Base-by-base conservation (phyloP, 78 protist species). In the Polysphondylium violaceum region DNA sequence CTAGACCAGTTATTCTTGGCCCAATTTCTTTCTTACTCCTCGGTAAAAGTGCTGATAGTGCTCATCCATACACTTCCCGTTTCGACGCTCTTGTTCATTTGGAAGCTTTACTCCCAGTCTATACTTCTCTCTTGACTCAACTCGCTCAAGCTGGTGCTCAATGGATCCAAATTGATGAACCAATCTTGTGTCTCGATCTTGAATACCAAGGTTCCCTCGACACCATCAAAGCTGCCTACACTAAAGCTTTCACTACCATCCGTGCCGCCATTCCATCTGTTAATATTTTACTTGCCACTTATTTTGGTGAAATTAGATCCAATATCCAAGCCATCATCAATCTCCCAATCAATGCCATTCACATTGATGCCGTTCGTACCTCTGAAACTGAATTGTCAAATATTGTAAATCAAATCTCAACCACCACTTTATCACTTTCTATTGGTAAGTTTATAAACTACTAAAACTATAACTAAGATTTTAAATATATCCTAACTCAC, bases 1-100 rank as follows among this genome's bases (percentile, higher is more conserved):
- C 90, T 27, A 67, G 87, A 38, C 95, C 97, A 35, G 95, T 95
- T 36, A 21, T 95, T n/a, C 27, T 95, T 14, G 97, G 97, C 25
- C 97, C 97, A 68, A 40, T 95, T 25, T 69, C 97, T 4, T 92
- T 71, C 72, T 53, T 88, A 4, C 11, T 56, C 7, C 68, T 95
- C 8, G 93, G 97, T 47, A 92, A 92, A 93, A 55, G 71, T 11
- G 56, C 50, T 12, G 69, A 69, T 33, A 31, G 74, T 14, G 14
- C 47, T 11, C 67, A 67, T 25, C 91, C 77, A 69, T 83, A 69
- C 19, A 9, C 41, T 3, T 58, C 29, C 4, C 76, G 64, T 56
- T 67, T 63, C 31, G 91, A 83, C 36, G 27, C 81, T 25, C 29
- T 83, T 5, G 73, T 69, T 31, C 79, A 83, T 11, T 43, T 83